These are phyloP conservation scores for Cotoneaster glaucophyllus DNA, from an alignment of 306 rosid genomes.

Conservation along the genomic window DNA sequence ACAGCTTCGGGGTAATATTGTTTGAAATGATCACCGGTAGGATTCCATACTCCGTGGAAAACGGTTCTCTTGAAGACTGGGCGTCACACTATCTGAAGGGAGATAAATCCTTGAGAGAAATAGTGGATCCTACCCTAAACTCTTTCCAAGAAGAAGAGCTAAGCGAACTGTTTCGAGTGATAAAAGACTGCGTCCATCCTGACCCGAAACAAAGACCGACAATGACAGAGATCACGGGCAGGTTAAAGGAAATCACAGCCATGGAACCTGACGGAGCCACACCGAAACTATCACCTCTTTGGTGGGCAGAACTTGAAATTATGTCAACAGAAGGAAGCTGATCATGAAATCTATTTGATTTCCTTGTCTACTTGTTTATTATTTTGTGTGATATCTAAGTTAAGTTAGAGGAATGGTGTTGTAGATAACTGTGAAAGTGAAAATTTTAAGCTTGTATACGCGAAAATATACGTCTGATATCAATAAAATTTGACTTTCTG, in stretches of 20 bases:
- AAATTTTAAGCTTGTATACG: neutral
- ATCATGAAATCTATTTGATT: constrained; percentile 17
- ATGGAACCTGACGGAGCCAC: constrained; percentile 72
- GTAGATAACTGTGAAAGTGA: constrained; percentile 14
- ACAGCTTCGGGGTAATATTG: constrained; percentile 65
- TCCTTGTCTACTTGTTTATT: neutral
- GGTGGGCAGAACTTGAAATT: constrained; percentile 98
- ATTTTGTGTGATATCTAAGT: neutral
- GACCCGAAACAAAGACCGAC: constrained; percentile 48
- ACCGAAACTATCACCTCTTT: constrained; percentile 77
- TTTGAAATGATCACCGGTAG: constrained; percentile 77
- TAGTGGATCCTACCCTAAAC: constrained; percentile 63
- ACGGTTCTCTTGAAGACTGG: constrained; percentile 49
- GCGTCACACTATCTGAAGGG: constrained; percentile 51
- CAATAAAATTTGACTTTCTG: neutral
- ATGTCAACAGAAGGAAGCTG: constrained; percentile 47
- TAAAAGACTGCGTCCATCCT: constrained; percentile 46
- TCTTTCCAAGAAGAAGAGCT: constrained; percentile 43
- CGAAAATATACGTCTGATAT: neutral
- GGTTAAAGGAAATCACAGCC: constrained; percentile 58
- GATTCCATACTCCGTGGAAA: constrained; percentile 46
- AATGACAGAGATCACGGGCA: constrained; percentile 49
- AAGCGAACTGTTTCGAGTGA: constrained; percentile 42
- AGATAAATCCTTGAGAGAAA: constrained; percentile 42
- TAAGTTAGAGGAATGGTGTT: constrained; percentile 1